Percentiles rank a stretch among this genome's conserved stretches.
Evolutionary conservation across 139 green algal genomes (phyloP).

Genomic region (Diplosphaera chodatii): DNA sequence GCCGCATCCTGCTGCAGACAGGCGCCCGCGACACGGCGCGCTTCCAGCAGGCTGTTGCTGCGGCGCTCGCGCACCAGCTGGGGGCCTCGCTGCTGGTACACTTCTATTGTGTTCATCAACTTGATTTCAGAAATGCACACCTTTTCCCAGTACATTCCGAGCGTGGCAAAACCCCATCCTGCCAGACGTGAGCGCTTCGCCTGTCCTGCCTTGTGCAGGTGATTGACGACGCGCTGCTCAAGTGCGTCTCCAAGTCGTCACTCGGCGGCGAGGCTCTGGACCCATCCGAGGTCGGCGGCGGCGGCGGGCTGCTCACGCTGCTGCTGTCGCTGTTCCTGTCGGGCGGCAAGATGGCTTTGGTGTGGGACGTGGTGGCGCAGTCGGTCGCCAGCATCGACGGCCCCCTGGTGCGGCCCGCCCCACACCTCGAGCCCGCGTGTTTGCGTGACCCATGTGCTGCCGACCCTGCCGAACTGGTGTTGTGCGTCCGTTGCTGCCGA

Average conservation of each 20-base stretch:
- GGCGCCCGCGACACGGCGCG: slow-evolving; percentile 8
- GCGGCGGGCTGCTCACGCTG: not conserved
- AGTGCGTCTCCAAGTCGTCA: slow-evolving; percentile 4
- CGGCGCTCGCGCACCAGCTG: slow-evolving; percentile 24
- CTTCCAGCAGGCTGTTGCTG: slow-evolving; percentile 28
- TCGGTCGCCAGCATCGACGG: not conserved
- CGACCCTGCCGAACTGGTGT: no score
- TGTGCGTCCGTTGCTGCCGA: no score
- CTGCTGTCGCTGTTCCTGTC: slow-evolving; percentile 12
- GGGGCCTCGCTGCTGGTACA: slow-evolving; percentile 10
- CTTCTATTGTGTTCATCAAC: no score
- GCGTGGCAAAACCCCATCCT: not conserved
- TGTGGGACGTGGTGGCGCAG: slow-evolving; percentile 15
- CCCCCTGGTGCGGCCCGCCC: not conserved
- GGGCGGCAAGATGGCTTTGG: slow-evolving; percentile 15
- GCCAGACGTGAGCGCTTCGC: not conserved
- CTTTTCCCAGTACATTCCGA: no score
- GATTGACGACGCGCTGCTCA: slow-evolving; percentile 28
- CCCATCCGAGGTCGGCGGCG: not conserved
- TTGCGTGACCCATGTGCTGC: no score
- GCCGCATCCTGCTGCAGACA: slow-evolving; percentile 29
- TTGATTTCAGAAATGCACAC: no score
- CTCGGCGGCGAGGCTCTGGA: slow-evolving; percentile 9
- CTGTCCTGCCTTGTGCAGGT: no score
- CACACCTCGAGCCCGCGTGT: no score